phyloP scores from a whole-genome alignment of 106 monocot species.

The Ottelia alismoides region DNA sequence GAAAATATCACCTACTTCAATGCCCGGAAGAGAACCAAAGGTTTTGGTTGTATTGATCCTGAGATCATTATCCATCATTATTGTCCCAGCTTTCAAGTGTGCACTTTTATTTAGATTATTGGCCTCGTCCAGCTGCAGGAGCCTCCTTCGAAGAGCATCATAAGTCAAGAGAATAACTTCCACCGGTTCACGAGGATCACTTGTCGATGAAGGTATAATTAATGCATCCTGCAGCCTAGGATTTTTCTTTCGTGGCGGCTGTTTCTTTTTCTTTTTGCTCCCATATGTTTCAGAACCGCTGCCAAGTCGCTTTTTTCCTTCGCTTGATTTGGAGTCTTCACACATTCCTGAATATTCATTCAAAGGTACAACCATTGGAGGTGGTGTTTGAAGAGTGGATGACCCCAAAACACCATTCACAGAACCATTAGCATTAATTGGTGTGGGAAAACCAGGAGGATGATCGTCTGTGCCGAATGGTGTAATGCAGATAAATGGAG shows the following conservation, averaged over 20 bases:
- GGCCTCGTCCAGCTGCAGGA: conserved; percentile 55
- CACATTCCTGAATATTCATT: conserved; percentile 5
- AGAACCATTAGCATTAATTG: conserved; percentile 27
- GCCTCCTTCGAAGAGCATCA: conserved; percentile 55
- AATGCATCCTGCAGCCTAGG: conserved; percentile 11
- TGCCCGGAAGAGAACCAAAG: conserved; percentile 48
- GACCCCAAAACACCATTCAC: not conserved
- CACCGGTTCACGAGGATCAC: conserved; percentile 32
- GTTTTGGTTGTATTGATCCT: conserved; percentile 43
- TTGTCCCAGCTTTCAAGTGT: conserved; percentile 43
- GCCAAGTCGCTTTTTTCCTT: conserved; percentile 4
- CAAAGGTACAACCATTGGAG: conserved; percentile 4
- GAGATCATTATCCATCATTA: conserved; percentile 39
- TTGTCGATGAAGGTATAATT: no score
- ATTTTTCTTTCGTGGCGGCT: conserved; percentile 1
- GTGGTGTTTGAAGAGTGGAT: conserved; percentile 2
- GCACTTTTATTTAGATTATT: conserved; percentile 23
- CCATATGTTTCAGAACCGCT: conserved; percentile 7
- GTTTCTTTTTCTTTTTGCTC: conserved; percentile 7
- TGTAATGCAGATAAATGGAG: conserved; percentile 35
- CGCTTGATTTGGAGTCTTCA: conserved; percentile 18
- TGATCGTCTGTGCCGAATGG: conserved; percentile 17
- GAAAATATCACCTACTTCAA: conserved; percentile 70
- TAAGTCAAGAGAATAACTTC: conserved; percentile 54
- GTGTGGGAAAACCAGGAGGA: no score